phyloP scores from a whole-genome alignment of 2,329 filamentous ascomycete species.

The Uncinocarpus reesii region DNA sequence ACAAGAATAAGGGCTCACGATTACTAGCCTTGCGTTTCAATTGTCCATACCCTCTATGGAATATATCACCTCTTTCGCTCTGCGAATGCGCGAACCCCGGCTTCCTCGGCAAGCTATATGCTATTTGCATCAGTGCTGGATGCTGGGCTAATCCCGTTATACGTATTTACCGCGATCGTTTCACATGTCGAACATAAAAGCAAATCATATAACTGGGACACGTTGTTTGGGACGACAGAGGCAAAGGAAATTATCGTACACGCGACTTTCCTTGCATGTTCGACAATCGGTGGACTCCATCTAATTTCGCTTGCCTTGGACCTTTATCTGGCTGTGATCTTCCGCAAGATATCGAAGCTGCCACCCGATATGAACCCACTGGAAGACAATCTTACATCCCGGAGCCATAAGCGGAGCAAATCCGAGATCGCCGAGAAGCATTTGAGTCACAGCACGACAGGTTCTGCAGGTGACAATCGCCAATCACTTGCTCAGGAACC shows the following conservation, averaged over 20 bases:
- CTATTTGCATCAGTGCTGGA: conserved; percentile 71
- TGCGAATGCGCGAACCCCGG: conserved; percentile 60
- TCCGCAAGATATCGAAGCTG: conserved; percentile 68
- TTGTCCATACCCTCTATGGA: conserved; percentile 62
- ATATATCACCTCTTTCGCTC: conserved; percentile 69
- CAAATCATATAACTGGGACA: conserved; percentile 50
- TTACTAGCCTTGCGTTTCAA: conserved; percentile 61
- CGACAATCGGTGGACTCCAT: conserved; percentile 57
- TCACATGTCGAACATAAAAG: conserved; percentile 42
- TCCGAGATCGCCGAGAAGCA: conserved; percentile 54
- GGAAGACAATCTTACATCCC: conserved; percentile 70
- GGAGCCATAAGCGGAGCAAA: conserved; percentile 63
- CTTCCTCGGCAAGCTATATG: conserved; percentile 79
- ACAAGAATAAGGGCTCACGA: background rate
- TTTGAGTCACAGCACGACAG: conserved; percentile 42
- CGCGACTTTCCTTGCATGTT: conserved; percentile 58
- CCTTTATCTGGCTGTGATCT: conserved; percentile 64
- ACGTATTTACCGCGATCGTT: conserved; percentile 49
- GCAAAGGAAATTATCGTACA: conserved; percentile 52
- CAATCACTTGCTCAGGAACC: conserved; percentile 34
- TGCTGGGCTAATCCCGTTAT: conserved; percentile 53
- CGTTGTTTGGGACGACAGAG: conserved; percentile 50
- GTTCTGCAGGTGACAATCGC: conserved; percentile 29
- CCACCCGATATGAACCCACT: conserved; percentile 94
- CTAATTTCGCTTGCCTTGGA: conserved; percentile 59